Conservation (phyloP, 1,139 yeast species). For the Hyphopichia fennica region DNA sequence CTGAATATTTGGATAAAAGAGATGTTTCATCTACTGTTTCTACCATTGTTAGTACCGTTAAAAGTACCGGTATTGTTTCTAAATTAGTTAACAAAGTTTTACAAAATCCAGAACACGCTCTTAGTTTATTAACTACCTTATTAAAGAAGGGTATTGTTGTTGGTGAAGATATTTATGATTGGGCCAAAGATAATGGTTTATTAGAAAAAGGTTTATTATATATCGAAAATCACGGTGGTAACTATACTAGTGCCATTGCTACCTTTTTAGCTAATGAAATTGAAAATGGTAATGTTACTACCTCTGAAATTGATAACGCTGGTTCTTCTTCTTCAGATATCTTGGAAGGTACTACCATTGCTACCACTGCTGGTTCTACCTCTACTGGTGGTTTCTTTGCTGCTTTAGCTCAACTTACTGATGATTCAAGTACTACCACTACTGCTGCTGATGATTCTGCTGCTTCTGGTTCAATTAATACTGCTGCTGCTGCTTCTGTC, state of each 20-base stretch:
- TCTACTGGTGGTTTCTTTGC: constrained; percentile 10
- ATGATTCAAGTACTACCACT: constrained; percentile 12
- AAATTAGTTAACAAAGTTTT: constrained; percentile 33
- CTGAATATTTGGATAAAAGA: constrained; percentile 37
- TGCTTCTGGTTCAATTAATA: background rate
- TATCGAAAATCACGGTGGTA: constrained; percentile 32
- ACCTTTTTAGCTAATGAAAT: constrained; percentile 23
- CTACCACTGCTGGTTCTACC: constrained; percentile 11
- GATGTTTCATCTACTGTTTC: constrained; percentile 31
- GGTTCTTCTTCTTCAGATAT: constrained; percentile 19
- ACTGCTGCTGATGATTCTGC: constrained; percentile 5
- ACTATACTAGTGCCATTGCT: constrained; percentile 26
- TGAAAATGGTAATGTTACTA: constrained; percentile 21
- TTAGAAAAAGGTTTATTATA: constrained; percentile 31
- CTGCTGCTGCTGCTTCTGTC: constrained; percentile 16
- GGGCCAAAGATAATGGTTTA: constrained; percentile 43
- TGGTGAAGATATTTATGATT: constrained; percentile 35
- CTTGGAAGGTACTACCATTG: constrained; percentile 13
- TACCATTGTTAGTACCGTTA: constrained; percentile 28
- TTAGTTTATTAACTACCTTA: constrained; percentile 34
- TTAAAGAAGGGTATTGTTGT: constrained; percentile 35
- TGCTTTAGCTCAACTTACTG: background rate
- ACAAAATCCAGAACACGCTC: constrained; percentile 38
- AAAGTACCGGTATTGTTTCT: constrained; percentile 37
- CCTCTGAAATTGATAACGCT: constrained; percentile 28